Evolutionary conservation across 116 monocot species (phyloP).

Genomic region (Iris pallida): DNA sequence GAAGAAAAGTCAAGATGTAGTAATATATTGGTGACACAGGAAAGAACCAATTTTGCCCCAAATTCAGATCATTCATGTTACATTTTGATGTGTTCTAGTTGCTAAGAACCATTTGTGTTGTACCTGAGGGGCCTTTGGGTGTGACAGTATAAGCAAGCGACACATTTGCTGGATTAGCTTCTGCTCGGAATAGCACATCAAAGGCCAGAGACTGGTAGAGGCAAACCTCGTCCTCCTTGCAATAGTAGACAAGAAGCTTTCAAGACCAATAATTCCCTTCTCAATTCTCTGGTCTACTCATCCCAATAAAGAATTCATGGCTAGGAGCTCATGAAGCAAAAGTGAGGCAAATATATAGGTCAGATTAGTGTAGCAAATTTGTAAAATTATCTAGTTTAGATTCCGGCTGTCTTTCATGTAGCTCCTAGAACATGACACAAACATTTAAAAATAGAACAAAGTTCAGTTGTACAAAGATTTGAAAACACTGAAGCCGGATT

Average conservation of each 20-base stretch:
- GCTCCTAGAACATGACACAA: no score
- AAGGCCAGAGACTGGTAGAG: constrained; percentile 81
- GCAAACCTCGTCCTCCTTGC: constrained; percentile 97
- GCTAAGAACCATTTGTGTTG: constrained; percentile 23
- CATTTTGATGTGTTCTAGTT: constrained; percentile 15
- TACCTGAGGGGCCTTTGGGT: constrained; percentile 44
- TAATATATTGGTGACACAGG: neutral
- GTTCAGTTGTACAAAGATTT: no score
- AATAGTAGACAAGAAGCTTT: constrained; percentile 66
- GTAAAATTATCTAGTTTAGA: no score
- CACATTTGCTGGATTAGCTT: constrained; percentile 33
- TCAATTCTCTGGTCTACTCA: no score
- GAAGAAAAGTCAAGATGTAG: neutral
- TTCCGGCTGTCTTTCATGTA: no score
- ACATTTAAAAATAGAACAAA: no score
- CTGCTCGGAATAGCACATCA: constrained; percentile 56
- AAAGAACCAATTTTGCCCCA: no score
- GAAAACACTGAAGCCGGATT: no score
- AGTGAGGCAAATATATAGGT: no score
- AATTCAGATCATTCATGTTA: neutral
- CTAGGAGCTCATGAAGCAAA: no score
- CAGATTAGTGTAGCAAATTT: no score
- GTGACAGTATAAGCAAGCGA: constrained; percentile 46
- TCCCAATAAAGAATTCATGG: no score
- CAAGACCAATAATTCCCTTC: neutral